A percentile compares a stretch with the other conserved stretches of the same genome.
phyloP scores from a whole-genome alignment of 176 grass and related monocot genomes.

The Zoysia pacifica region DNA sequence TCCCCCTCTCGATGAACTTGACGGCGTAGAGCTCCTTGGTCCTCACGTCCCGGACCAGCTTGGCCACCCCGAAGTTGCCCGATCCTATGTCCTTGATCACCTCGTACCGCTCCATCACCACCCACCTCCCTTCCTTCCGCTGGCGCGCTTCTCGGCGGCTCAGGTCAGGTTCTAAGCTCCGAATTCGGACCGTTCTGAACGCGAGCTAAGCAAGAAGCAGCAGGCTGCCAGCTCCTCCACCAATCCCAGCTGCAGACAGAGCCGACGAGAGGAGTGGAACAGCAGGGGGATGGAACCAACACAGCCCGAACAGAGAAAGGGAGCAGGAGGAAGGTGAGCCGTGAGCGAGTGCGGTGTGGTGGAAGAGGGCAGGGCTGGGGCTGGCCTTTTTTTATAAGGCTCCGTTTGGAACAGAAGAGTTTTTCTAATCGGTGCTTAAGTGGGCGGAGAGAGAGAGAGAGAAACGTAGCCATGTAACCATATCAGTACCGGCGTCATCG shows the following conservation, averaged over 20 bases:
- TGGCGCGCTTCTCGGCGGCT: background rate
- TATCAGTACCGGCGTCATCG: conserved; percentile 28
- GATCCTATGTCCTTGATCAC: conserved; percentile 91
- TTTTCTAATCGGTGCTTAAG: background rate
- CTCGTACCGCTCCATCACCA: conserved; percentile 84
- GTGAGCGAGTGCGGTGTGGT: conserved; percentile 33
- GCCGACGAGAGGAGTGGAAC: conserved; percentile 19
- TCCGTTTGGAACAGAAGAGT: background rate
- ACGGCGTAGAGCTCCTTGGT: conserved; percentile 89
- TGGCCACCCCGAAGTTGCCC: conserved; percentile 95
- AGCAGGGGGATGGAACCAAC: conserved; percentile 1
- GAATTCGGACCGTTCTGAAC: conserved; percentile 6
- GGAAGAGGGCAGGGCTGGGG: conserved; percentile 1
- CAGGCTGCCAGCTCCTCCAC: conserved; percentile 3
- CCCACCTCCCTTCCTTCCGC: background rate
- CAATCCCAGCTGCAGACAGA: conserved; percentile 14
- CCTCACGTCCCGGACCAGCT: conserved; percentile 76
- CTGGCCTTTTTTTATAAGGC: conserved; percentile 37
- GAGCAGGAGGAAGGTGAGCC: conserved; percentile 7
- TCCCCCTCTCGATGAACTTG: conserved; percentile 94
- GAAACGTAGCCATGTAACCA: conserved; percentile 44
- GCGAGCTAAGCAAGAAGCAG: background rate
- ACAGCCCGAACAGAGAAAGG: background rate
- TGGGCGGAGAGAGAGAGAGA: conserved; percentile 37
- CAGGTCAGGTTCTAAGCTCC: background rate